Evolutionary conservation across 306 rosid species (phyloP).

Genomic region (Sesbania bispinosa): DNA sequence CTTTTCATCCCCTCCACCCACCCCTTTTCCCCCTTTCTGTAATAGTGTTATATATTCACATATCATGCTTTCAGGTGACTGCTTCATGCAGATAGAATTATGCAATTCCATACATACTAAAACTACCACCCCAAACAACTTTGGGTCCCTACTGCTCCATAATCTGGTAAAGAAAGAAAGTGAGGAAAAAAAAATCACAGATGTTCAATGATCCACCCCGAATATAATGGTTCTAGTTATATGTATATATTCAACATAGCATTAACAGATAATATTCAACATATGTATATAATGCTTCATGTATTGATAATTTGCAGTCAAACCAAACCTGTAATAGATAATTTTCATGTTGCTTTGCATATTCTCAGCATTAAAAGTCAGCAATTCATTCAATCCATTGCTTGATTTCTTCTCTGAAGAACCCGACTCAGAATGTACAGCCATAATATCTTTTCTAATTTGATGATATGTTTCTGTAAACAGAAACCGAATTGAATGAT

Average conservation of each 20-base stretch:
- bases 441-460: conserved; percentile 49
- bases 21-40: not conserved
- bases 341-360: conserved; percentile 85
- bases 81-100: conserved; percentile 13
- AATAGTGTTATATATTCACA: not conserved
- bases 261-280: no score
- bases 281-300: no score
- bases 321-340: conserved; percentile 82
- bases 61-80: not conserved
- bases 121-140: not conserved
- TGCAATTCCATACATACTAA: not conserved
- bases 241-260: not conserved
- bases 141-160: not conserved
- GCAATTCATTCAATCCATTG: conserved; percentile 51
- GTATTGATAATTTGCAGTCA: not conserved
- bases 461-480: conserved; percentile 18
- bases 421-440: conserved; percentile 52
- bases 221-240: conserved; percentile 2
- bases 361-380: conserved; percentile 80
- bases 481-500: not conserved
- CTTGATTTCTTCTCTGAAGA: conserved; percentile 63
- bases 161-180: not conserved
- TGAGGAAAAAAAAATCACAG: not conserved
- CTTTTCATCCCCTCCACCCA: not conserved
- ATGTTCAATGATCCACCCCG: not conserved